phyloP scores from a whole-genome alignment of 2,329 filamentous ascomycete genomes.

The Neofusicoccum sp. region DNA sequence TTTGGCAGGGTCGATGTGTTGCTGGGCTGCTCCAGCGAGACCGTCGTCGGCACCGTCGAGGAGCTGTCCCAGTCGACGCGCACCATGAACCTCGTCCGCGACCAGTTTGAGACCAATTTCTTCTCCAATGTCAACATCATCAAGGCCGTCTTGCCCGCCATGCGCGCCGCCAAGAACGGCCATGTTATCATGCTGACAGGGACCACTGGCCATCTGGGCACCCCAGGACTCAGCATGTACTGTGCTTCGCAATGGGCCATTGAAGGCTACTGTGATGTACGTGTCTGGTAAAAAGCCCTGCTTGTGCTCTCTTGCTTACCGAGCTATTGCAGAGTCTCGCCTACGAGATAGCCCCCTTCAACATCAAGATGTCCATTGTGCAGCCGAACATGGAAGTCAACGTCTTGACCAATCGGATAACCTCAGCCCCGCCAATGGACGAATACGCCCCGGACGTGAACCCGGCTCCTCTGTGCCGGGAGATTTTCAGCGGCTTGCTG shows the following conservation, averaged over 20 bases:
- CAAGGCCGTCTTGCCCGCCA: constrained; percentile 78
- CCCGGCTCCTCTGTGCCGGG: constrained; percentile 77
- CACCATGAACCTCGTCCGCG: constrained; percentile 77
- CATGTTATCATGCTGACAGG: constrained; percentile 90
- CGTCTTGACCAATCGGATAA: constrained; percentile 83
- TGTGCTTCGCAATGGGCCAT: constrained; percentile 93
- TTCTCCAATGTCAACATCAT: constrained; percentile 97
- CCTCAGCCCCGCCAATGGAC: constrained; percentile 76
- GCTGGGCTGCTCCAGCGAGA: constrained; percentile 85
- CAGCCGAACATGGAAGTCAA: constrained; percentile 94
- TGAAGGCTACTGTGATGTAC: constrained; percentile 89
- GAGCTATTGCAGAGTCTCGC: constrained; percentile 64
- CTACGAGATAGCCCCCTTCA: constrained; percentile 94
- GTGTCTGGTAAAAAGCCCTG: not conserved
- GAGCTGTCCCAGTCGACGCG: constrained; percentile 75
- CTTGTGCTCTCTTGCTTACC: not conserved
- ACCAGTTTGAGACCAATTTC: constrained; percentile 94
- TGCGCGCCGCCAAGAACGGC: constrained; percentile 78
- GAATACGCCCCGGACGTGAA: constrained; percentile 70
- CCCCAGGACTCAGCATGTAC: constrained; percentile 87
- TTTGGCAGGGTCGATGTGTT: constrained; percentile 91
- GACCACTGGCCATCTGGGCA: constrained; percentile 88
- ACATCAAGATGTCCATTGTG: constrained; percentile 93
- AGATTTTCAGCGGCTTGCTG: constrained; percentile 79
- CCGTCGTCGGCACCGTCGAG: constrained; percentile 87